phyloP scores from a whole-genome alignment of 805 yeast genomes.

The Suhomyces tanzawaensis region DNA sequence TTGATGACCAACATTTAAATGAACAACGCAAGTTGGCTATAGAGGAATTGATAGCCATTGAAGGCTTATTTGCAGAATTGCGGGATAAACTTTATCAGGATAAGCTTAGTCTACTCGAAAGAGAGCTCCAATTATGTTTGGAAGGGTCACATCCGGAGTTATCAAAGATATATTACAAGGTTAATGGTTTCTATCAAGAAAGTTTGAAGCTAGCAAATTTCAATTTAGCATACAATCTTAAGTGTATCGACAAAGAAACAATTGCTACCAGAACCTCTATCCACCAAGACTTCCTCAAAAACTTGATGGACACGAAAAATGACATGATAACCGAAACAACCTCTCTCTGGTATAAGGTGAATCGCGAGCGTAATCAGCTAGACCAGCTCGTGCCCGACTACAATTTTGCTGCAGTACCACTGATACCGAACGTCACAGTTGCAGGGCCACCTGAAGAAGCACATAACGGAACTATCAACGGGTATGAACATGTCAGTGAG shows the following conservation, averaged over 20 bases:
- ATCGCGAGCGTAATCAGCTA: constrained; percentile 80
- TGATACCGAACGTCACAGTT: constrained; percentile 21
- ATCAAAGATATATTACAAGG: constrained; percentile 63
- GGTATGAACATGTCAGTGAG: constrained; percentile 3
- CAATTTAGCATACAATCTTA: constrained; percentile 56
- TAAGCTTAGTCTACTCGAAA: constrained; percentile 70
- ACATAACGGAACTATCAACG: constrained; percentile 3
- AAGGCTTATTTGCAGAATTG: constrained; percentile 78
- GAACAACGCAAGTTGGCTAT: constrained; percentile 61
- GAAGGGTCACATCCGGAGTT: constrained; percentile 93
- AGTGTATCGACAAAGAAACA: constrained; percentile 79
- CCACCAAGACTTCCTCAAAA: constrained; percentile 79
- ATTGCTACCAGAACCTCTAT: constrained; percentile 72
- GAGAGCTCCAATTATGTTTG: constrained; percentile 81
- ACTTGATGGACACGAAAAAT: constrained; percentile 62
- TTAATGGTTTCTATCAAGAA: constrained; percentile 71
- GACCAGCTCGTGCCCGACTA: constrained; percentile 61
- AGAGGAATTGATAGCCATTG: constrained; percentile 73
- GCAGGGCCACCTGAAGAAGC: constrained; percentile 15
- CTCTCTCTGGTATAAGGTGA: constrained; percentile 85
- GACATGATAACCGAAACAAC: constrained; percentile 71
- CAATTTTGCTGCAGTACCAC: constrained; percentile 45
- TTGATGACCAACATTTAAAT: constrained; percentile 22
- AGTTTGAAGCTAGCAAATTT: constrained; percentile 49
- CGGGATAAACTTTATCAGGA: constrained; percentile 85